Evolutionary conservation across 78 protist species (phyloP), one percentile per base, ranked within the genome.

Genomic region (Dictyostelium discoideum): DNA sequence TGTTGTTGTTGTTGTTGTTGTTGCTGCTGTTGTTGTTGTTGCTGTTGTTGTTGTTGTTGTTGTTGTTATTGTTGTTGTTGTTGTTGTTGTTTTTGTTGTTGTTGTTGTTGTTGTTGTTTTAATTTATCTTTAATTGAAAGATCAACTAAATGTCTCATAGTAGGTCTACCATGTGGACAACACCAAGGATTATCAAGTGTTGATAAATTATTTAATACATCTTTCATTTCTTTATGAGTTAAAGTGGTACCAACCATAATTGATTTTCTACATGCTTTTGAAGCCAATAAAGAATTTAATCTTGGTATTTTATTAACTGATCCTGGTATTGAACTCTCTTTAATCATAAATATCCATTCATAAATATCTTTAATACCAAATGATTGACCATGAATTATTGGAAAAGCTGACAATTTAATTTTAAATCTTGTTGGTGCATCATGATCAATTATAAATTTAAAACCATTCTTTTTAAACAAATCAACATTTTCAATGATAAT

Each of bases 81-180:
- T 22, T 42, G 46, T 2, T 42, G 46, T 42, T 42, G 7, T 42
- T 42, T 0, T 42, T 24, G 76, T 67, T 24, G 0, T 67, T 73
- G 13, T 74, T 74, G 44, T 74, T 74, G 48, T 14, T 74, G 42
- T 74, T 32, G 46, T 32, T 74, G 42, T 74, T 37, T 37, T 74
- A 37, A 37, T 32, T 29, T 32, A 26, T 26, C 29, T 26, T 26
- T 69, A 26, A 26, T 22, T 29, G 42, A 29, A 37, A 32, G 22
- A 46, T 80, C 74, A 16, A 88, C 46, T 14, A 98, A 40, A 86
- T 98, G 99, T 29, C 99, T 96, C 96, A 99, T 92, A 0, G 99
- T 99, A 1, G 99, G 99, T 42, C 99, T 86, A 57, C 99, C 99
- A 84, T 99, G 99, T 20, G 99, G 99, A 86, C 99, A 99, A 85